Percentiles rank a stretch among this genome's conserved stretches.
These are phyloP conservation scores for Sarocladium strictum DNA, from an alignment of 2,329 filamentous ascomycete genomes.

Conservation along the genomic window DNA sequence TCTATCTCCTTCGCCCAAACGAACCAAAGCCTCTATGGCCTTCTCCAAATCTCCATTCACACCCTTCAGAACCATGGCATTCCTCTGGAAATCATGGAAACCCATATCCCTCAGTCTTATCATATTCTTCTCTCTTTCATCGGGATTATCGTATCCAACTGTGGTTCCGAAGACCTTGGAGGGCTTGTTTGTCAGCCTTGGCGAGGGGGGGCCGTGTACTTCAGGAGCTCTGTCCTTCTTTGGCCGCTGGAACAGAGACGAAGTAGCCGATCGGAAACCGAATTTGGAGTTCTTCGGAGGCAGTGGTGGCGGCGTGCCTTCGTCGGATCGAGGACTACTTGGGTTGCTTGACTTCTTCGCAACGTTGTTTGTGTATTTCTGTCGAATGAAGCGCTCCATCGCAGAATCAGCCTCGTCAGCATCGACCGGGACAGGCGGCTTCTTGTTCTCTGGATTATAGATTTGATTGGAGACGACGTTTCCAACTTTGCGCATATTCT, in stretches of 20 bases:
- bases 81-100: constrained; percentile 77
- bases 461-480: constrained; percentile 80
- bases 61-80: constrained; percentile 73
- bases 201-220: constrained; percentile 27
- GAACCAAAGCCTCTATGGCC: constrained; percentile 77
- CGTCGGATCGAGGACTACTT: constrained; percentile 46
- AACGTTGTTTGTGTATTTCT: constrained; percentile 74
- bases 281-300: constrained; percentile 61
- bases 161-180: constrained; percentile 66
- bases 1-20: constrained; percentile 67
- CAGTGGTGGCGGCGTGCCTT: constrained; percentile 52
- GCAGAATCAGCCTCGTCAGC: constrained; percentile 87
- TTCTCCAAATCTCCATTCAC: constrained; percentile 80
- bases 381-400: constrained; percentile 91
- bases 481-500: constrained; percentile 94
- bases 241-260: constrained; percentile 62
- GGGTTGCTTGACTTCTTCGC: constrained; percentile 31
- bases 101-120: constrained; percentile 81
- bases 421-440: constrained; percentile 80
- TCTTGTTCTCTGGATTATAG: constrained; percentile 81
- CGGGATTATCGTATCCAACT: constrained; percentile 45
- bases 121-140: constrained; percentile 72
- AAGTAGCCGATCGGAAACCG: constrained; percentile 46
- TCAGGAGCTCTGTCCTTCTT: constrained; percentile 44
- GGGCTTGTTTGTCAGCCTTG: constrained; percentile 52